Percentiles rank a stretch among this genome's conserved stretches.
These are phyloP conservation scores for Penicillium flavigenum DNA, from an alignment of 495 filamentous ascomycete species.

Conservation along the genomic window DNA sequence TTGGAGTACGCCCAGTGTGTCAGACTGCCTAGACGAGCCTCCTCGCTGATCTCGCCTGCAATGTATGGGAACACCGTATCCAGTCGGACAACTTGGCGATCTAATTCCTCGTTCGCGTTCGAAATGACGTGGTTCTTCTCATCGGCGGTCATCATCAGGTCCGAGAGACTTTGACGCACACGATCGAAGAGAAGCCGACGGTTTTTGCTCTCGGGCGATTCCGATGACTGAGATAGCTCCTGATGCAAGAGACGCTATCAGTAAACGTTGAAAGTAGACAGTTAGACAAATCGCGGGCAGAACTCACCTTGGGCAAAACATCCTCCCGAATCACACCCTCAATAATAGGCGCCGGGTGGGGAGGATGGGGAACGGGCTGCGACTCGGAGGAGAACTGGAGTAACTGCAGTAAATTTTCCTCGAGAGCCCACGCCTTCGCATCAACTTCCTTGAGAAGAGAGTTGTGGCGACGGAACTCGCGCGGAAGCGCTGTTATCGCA, in stretches of 20 bases:
- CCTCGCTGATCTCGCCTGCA: slow-evolving; percentile 85
- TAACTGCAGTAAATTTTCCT: slow-evolving; percentile 64
- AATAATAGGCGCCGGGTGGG: slow-evolving; percentile 42
- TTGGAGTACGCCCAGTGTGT: slow-evolving; percentile 96
- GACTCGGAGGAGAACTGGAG: slow-evolving; percentile 65
- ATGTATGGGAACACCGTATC: slow-evolving; percentile 82
- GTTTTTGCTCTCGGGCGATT: slow-evolving; percentile 40
- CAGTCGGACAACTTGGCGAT: slow-evolving; percentile 80
- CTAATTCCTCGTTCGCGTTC: slow-evolving; percentile 82
- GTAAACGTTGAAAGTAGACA: neutral
- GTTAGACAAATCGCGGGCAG: neutral
- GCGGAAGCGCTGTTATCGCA: slow-evolving; percentile 85
- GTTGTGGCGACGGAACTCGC: slow-evolving; percentile 92
- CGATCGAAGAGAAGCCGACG: slow-evolving; percentile 67
- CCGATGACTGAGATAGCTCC: slow-evolving; percentile 34
- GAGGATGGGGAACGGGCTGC: slow-evolving; percentile 41
- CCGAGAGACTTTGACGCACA: slow-evolving; percentile 60
- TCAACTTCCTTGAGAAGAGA: slow-evolving; percentile 95
- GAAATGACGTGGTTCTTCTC: slow-evolving; percentile 96
- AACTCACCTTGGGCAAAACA: slow-evolving; percentile 37
- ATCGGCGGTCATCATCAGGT: slow-evolving; percentile 81
- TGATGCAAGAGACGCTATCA: slow-evolving; percentile 20
- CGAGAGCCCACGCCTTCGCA: slow-evolving; percentile 69
- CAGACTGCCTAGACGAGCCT: slow-evolving; percentile 85
- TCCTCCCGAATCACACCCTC: slow-evolving; percentile 43